Conservation (phyloP, 305 asterid genomes). For the Fraxinus greggii region DNA sequence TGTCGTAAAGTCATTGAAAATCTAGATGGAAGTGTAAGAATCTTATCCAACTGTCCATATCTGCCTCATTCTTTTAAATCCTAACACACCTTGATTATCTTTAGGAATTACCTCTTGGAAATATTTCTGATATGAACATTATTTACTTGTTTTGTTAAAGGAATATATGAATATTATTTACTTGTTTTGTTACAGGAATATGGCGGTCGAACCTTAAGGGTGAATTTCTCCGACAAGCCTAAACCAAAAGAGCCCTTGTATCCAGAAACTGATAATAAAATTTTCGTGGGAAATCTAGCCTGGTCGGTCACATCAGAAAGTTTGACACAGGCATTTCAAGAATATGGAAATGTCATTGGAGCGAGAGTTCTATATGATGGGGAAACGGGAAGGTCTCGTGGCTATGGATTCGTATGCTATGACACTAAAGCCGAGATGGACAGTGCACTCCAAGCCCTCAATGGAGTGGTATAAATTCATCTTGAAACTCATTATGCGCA, state of each 20-base stretch:
- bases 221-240: conserved; percentile 82
- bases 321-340: conserved; percentile 53
- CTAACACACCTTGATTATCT: neutral
- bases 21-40: conserved; percentile 79
- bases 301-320: conserved; percentile 74
- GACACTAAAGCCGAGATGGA: conserved; percentile 65
- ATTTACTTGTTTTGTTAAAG: conserved; percentile 34
- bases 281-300: conserved; percentile 74
- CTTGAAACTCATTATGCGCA: neutral
- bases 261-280: conserved; percentile 83
- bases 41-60: neutral
- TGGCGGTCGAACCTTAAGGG: conserved; percentile 83
- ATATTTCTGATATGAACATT: neutral
- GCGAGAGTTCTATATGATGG: conserved; percentile 79
- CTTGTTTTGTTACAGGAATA: conserved; percentile 47
- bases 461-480: conserved; percentile 64
- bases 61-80: neutral
- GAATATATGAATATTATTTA: conserved; percentile 29
- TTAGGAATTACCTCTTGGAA: neutral
- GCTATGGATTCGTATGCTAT: conserved; percentile 80
- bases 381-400: conserved; percentile 78
- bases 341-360: conserved; percentile 53
- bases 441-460: conserved; percentile 62
- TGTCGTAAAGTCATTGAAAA: conserved; percentile 65
- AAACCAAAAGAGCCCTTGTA: conserved; percentile 75